A percentile compares a stretch with the other conserved stretches of the same genome.
These are phyloP conservation scores for Trametes polyzona DNA, from an alignment of 1,284 basidiomycete genomes.

Conservation along the genomic window DNA sequence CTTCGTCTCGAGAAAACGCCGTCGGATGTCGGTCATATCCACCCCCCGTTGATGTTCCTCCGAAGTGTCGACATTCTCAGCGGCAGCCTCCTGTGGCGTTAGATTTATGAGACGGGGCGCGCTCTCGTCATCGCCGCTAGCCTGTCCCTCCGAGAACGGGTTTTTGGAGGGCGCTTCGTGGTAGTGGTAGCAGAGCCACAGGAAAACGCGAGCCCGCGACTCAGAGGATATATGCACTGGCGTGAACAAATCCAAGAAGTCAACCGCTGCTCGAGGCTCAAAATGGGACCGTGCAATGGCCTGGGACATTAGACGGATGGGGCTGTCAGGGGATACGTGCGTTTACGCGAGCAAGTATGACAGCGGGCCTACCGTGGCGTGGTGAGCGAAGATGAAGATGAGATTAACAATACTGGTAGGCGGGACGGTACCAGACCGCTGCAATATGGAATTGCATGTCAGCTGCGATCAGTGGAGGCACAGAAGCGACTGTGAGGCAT, in stretches of 20 bases:
- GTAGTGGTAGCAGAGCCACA: slow-evolving; percentile 82
- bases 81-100: slow-evolving; percentile 48
- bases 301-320: slow-evolving; percentile 37
- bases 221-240: slow-evolving; percentile 60
- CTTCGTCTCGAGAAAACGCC: slow-evolving; percentile 63
- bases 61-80: slow-evolving; percentile 70
- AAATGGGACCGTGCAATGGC: slow-evolving; percentile 61
- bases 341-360: neutral
- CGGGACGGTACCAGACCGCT: slow-evolving; percentile 55
- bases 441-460: slow-evolving; percentile 23
- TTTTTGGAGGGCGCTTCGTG: slow-evolving; percentile 66
- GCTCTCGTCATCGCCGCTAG: slow-evolving; percentile 51
- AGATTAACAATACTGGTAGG: slow-evolving; percentile 66
- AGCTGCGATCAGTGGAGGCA: slow-evolving; percentile 15
- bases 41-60: slow-evolving; percentile 71
- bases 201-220: slow-evolving; percentile 69
- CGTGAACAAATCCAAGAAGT: slow-evolving; percentile 72
- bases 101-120: slow-evolving; percentile 59
- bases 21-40: slow-evolving; percentile 67
- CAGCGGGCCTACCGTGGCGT: slow-evolving; percentile 49
- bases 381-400: slow-evolving; percentile 61
- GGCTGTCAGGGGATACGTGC: slow-evolving; percentile 17
- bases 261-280: slow-evolving; percentile 46
- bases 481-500: slow-evolving; percentile 16
- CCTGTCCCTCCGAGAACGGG: slow-evolving; percentile 67